Base-by-base conservation (phyloP, 805 yeast genomes). In the Ogataea corticis region DNA sequence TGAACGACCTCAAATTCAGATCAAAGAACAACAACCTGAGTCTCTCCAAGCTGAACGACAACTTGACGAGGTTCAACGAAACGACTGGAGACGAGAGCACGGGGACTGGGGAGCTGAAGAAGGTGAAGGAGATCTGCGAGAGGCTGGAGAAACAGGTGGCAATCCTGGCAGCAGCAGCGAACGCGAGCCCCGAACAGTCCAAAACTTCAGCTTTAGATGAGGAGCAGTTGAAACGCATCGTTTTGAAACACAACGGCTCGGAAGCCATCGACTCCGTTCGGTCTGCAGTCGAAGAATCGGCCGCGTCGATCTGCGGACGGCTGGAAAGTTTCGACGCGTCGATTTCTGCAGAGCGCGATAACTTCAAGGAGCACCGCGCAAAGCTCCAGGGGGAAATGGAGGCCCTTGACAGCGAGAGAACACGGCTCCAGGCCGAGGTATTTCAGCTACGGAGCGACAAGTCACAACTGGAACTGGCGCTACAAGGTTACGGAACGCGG, bases 21-120 rank as follows among this genome's bases (percentile, higher is more conserved):
- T 48, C 57, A 7, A 55, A 53, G 29, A 51, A 51, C 46, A 53
- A 55, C 49, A 39, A 43, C 38, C 50, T 42, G 34, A 56, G 57
- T 38, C 45, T 56, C 29, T 42, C 11, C 15, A 43, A 41, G 31
- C 47, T 57, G 42, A 57, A 57, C 38, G 59, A 53, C 31, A 55
- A 55, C 29, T 45, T 57, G 46, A 36, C 48, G 3, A 44, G 44
- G 18, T 53, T 55, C 34, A 55, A 51, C 42, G 47, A 48, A 18
- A 46, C 49, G 4, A 37, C 47, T 7, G 41, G 37, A 18, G 33
- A 9, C 25, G 7, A 21, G 7, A 21, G 9, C 7, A 5, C 25
- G 7, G 25, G 9, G 9, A 21, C 5, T 21, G 25, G 25, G 25
- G 9, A 9, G 12, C 23, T 35, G 14, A 9, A 12, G 30, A 31